A percentile compares a stretch with the other conserved stretches of the same genome.
Evolutionary conservation across 352 stramenopile genomes (phyloP).

Genomic region (Pythium insidiosum): DNA sequence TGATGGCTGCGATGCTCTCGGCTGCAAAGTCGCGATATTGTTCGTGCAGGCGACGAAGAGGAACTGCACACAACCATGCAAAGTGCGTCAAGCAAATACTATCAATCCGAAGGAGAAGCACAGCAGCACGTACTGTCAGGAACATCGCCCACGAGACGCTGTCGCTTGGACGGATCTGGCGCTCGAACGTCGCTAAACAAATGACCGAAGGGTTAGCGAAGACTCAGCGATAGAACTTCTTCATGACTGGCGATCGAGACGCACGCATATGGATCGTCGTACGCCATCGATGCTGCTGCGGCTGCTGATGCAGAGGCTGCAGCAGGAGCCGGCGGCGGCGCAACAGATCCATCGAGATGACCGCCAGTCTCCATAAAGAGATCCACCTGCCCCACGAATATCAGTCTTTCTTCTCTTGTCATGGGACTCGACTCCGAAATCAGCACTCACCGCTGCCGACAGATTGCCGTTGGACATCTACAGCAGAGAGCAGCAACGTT

Average conservation of each 20-base stretch:
- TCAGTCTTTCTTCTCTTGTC: too few species aligned
- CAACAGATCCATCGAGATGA: conserved; percentile 14
- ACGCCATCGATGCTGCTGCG: conserved; percentile 31
- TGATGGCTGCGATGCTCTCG: conserved; percentile 75
- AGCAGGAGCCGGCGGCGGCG: conserved; percentile 1
- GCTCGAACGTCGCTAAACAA: conserved; percentile 54
- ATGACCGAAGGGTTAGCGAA: conserved; percentile 1
- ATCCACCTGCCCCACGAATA: conserved; percentile 35
- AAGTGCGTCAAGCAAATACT: neutral
- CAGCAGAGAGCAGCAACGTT: too few species aligned
- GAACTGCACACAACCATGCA: conserved; percentile 31
- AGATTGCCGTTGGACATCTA: too few species aligned
- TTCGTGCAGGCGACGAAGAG: conserved; percentile 51
- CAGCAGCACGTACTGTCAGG: too few species aligned
- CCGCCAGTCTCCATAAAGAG: conserved; percentile 80
- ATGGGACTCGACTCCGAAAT: too few species aligned
- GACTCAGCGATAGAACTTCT: too few species aligned
- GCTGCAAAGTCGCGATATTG: conserved; percentile 76
- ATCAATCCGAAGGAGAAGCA: neutral
- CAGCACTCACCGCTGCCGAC: conserved; percentile 58
- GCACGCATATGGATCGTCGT: too few species aligned
- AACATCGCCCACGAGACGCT: conserved; percentile 59
- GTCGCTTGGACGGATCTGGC: conserved; percentile 72
- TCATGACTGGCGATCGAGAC: too few species aligned
- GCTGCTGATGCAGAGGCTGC: conserved; percentile 8